These are phyloP conservation scores for Pseudocercospora crystallina DNA, from an alignment of 2,329 filamentous ascomycete species.

Conservation along the genomic window DNA sequence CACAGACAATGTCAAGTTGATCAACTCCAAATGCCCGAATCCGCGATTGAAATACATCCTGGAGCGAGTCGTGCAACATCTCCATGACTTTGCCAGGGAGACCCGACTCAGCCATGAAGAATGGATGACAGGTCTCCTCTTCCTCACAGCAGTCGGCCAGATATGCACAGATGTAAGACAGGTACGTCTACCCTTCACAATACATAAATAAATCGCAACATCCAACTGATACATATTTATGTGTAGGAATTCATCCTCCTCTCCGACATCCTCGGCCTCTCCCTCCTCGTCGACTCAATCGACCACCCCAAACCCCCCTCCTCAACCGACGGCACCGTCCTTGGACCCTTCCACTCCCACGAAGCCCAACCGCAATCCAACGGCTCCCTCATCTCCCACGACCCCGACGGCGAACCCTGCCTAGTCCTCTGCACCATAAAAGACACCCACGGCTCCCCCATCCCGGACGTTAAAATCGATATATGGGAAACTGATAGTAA, in stretches of 20 bases:
- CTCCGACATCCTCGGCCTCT: constrained; percentile 75
- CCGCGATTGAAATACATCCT: constrained; percentile 70
- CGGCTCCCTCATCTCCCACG: constrained; percentile 65
- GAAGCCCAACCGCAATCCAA: constrained; percentile 61
- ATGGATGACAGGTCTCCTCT: constrained; percentile 73
- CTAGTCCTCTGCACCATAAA: constrained; percentile 72
- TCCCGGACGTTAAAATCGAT: constrained; percentile 69
- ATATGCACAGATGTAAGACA: constrained; percentile 73
- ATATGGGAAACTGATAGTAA: constrained; percentile 82
- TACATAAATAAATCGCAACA: not conserved
- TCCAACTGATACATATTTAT: not conserved
- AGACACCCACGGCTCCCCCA: constrained; percentile 62
- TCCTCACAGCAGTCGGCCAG: constrained; percentile 70
- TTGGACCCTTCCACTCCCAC: constrained; percentile 82
- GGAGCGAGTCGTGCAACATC: constrained; percentile 69
- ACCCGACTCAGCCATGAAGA: constrained; percentile 73
- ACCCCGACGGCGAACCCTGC: constrained; percentile 67
- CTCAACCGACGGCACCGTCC: constrained; percentile 74
- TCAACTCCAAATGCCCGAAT: constrained; percentile 70
- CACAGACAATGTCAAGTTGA: constrained; percentile 70
- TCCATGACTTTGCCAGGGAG: constrained; percentile 80
- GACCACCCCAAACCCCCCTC: constrained; percentile 74
- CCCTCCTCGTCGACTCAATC: constrained; percentile 76
- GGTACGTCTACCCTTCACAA: constrained; percentile 42
- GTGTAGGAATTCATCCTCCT: constrained; percentile 68